phyloP scores from a whole-genome alignment of 2,329 filamentous ascomycete species.

The Apiospora malaysiana region DNA sequence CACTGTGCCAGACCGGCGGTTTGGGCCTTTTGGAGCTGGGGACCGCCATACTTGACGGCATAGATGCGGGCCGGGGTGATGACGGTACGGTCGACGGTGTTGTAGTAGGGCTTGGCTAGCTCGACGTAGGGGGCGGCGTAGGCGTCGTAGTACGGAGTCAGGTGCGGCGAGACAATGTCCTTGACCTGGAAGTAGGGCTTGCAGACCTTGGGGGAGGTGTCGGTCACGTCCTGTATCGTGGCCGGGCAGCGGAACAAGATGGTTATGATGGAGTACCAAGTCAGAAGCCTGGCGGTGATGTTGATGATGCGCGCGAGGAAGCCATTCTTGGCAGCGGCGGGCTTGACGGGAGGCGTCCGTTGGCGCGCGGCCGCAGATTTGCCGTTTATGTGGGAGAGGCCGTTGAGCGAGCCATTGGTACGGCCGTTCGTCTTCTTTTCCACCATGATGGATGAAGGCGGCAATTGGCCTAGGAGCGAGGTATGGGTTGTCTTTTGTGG shows the following conservation, averaged over 20 bases:
- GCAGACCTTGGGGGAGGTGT: conserved; percentile 78
- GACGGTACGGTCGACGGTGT: conserved; percentile 64
- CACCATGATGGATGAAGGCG: conserved; percentile 19
- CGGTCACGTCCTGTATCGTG: conserved; percentile 68
- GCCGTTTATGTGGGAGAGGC: conserved; percentile 42
- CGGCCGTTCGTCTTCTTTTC: conserved; percentile 18
- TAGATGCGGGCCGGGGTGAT: conserved; percentile 72
- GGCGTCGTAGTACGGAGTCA: conserved; percentile 83
- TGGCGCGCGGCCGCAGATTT: conserved; percentile 42
- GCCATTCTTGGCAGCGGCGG: conserved; percentile 34
- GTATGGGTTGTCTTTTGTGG: not conserved
- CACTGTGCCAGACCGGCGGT: conserved; percentile 75
- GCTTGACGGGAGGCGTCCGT: conserved; percentile 29
- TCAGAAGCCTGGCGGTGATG: conserved; percentile 66
- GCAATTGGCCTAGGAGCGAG: not conserved
- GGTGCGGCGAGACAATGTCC: conserved; percentile 70
- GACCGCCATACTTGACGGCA: conserved; percentile 76
- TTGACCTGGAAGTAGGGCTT: conserved; percentile 77
- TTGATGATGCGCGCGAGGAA: conserved; percentile 51
- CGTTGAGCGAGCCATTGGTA: conserved; percentile 35
- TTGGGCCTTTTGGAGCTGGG: conserved; percentile 71
- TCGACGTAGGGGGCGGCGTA: conserved; percentile 87
- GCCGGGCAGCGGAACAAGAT: conserved; percentile 83
- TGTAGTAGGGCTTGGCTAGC: conserved; percentile 76
- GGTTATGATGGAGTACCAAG: conserved; percentile 87